Evolutionary conservation across 2,329 filamentous ascomycete genomes (phyloP).

Genomic region (Claviceps sp.): DNA sequence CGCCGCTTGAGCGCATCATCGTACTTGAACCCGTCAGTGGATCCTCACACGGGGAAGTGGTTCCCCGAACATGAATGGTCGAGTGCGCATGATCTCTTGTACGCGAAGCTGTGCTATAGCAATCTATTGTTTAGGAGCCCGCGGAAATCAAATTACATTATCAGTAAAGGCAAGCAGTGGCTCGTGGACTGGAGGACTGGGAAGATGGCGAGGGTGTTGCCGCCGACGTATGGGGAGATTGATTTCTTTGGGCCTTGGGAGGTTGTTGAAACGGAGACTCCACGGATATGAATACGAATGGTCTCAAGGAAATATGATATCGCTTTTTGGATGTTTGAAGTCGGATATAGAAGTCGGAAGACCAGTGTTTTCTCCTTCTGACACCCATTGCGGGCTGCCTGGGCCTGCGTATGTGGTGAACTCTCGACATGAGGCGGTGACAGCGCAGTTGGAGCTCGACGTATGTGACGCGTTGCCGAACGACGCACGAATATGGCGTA

Average conservation of each 20-base stretch:
- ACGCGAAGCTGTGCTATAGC: conserved; percentile 47
- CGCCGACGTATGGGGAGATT: conserved; percentile 40
- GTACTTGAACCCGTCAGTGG: conserved; percentile 31
- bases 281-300: conserved; percentile 22
- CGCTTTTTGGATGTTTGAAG: too few relatives aligned
- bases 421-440: too few relatives aligned
- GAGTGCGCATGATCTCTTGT: conserved; percentile 41
- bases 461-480: too few relatives aligned
- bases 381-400: too few relatives aligned
- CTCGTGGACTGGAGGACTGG: conserved; percentile 46
- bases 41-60: conserved; percentile 42
- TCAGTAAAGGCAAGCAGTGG: conserved; percentile 44
- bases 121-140: conserved; percentile 43
- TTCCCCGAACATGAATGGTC: conserved; percentile 41
- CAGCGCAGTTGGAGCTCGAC: too few relatives aligned
- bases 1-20: conserved; percentile 31
- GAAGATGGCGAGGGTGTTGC: conserved; percentile 37
- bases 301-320: too few relatives aligned
- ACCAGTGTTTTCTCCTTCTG: too few relatives aligned
- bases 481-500: too few relatives aligned
- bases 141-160: conserved; percentile 43
- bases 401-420: too few relatives aligned
- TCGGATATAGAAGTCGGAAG: too few relatives aligned
- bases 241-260: conserved; percentile 37
- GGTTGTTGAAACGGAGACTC: conserved; percentile 35